A percentile compares a stretch with the other conserved stretches of the same genome.
Evolutionary conservation across 2,329 filamentous ascomycete genomes (phyloP).

Genomic region (Ascochyta lentis): DNA sequence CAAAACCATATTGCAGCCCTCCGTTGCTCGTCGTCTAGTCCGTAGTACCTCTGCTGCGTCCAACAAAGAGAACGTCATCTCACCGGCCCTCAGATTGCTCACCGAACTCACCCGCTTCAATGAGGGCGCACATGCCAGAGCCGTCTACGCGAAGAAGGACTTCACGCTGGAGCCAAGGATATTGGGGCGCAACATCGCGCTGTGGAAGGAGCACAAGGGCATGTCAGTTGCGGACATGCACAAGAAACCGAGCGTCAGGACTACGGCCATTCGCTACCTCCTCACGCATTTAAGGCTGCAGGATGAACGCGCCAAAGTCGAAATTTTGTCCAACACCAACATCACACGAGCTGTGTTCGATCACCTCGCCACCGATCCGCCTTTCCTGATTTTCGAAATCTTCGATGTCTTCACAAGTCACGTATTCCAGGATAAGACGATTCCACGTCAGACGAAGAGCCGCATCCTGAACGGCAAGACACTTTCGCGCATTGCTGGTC

Average conservation of each 20-base stretch:
- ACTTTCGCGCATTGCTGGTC: conserved; percentile 66
- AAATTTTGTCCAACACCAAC: conserved; percentile 78
- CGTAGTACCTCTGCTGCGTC: conserved; percentile 80
- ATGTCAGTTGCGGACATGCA: conserved; percentile 66
- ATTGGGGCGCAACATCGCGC: conserved; percentile 78
- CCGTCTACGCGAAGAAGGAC: conserved; percentile 78
- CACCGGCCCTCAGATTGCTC: conserved; percentile 83
- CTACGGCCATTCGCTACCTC: conserved; percentile 82
- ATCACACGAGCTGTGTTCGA: conserved; percentile 75
- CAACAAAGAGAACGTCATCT: conserved; percentile 85
- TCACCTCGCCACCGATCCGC: conserved; percentile 77
- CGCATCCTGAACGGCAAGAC: conserved; percentile 77
- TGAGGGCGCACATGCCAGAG: conserved; percentile 78
- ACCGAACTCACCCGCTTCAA: conserved; percentile 87
- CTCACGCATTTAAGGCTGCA: conserved; percentile 81
- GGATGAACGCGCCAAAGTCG: conserved; percentile 76
- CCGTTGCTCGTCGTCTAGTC: conserved; percentile 80
- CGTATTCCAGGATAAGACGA: conserved; percentile 75
- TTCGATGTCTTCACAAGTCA: conserved; percentile 72
- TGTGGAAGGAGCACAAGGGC: conserved; percentile 61
- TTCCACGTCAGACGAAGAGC: conserved; percentile 77
- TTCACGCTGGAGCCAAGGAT: conserved; percentile 75
- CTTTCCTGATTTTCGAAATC: conserved; percentile 76
- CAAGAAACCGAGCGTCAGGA: conserved; percentile 78
- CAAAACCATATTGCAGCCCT: conserved; percentile 79